Evolutionary conservation across 2,329 filamentous ascomycete genomes (phyloP).

Genomic region (Aspergillus intermedius): DNA sequence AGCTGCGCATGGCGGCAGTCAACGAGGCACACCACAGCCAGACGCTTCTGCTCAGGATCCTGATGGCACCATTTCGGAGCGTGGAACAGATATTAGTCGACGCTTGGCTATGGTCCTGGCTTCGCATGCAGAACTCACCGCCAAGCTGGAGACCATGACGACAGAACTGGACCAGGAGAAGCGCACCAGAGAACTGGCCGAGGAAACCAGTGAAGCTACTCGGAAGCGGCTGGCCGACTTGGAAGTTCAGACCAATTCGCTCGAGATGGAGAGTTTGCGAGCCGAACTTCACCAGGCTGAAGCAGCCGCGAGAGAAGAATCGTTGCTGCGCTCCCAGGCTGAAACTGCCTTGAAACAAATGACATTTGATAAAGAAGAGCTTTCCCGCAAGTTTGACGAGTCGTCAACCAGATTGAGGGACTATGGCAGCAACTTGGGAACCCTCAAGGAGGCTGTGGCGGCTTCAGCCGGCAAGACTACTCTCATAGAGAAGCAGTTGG

Average conservation of each 20-base stretch:
- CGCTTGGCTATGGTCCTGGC: conserved; percentile 78
- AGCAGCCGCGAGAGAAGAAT: conserved; percentile 71
- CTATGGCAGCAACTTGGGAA: conserved; percentile 63
- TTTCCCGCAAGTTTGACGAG: conserved; percentile 63
- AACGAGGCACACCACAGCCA: conserved; percentile 50
- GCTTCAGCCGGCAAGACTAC: conserved; percentile 71
- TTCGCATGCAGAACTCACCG: conserved; percentile 71
- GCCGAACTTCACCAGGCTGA: conserved; percentile 77
- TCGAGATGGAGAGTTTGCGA: conserved; percentile 78
- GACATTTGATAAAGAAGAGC: conserved; percentile 77
- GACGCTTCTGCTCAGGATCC: conserved; percentile 48
- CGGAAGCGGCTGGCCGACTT: conserved; percentile 78
- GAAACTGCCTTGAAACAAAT: conserved; percentile 67
- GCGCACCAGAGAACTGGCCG: conserved; percentile 72
- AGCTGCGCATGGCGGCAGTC: conserved; percentile 70
- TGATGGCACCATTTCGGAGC: conserved; percentile 54
- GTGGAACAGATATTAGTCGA: conserved; percentile 67
- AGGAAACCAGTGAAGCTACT: conserved; percentile 77
- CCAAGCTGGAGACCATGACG: conserved; percentile 62
- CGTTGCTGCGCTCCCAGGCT: conserved; percentile 70
- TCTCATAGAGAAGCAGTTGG: conserved; percentile 69
- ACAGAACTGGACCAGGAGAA: conserved; percentile 74
- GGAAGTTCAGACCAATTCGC: conserved; percentile 73
- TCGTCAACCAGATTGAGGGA: conserved; percentile 61
- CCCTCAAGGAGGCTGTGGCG: conserved; percentile 68